These are phyloP conservation scores for Pseudocercospora musae DNA, from an alignment of 2,329 filamentous ascomycete genomes.

Conservation along the genomic window DNA sequence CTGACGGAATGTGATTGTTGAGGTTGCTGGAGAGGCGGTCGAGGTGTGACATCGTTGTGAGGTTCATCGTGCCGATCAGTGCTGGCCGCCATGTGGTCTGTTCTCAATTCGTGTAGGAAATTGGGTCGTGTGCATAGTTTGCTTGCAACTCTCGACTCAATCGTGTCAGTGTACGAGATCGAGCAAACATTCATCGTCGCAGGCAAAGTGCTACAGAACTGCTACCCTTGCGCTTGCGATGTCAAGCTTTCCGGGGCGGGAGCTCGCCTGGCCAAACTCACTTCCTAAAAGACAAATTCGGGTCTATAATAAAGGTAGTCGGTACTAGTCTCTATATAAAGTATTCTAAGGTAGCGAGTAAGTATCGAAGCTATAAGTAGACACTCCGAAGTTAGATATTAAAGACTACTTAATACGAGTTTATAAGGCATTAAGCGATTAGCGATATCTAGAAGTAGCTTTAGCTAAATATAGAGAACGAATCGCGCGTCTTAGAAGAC, in stretches of 20 bases:
- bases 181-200: neutral
- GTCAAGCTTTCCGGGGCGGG: neutral
- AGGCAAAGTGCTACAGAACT: neutral
- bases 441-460: no score
- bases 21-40: conserved; percentile 16
- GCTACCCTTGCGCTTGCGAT: neutral
- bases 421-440: no score
- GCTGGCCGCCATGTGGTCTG: conserved; percentile 2
- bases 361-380: no score
- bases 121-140: neutral
- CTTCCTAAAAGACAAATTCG: no score
- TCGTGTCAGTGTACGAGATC: neutral
- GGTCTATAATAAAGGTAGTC: no score
- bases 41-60: neutral
- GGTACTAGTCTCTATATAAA: no score
- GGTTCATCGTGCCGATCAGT: neutral
- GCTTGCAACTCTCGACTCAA: neutral
- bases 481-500: no score
- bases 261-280: neutral
- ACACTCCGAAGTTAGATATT: no score
- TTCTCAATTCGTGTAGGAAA: neutral
- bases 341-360: no score
- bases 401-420: no score
- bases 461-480: no score
- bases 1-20: conserved; percentile 23